These are phyloP conservation scores for Quercus wislizeni DNA, from an alignment of 306 rosid species.

Conservation along the genomic window DNA sequence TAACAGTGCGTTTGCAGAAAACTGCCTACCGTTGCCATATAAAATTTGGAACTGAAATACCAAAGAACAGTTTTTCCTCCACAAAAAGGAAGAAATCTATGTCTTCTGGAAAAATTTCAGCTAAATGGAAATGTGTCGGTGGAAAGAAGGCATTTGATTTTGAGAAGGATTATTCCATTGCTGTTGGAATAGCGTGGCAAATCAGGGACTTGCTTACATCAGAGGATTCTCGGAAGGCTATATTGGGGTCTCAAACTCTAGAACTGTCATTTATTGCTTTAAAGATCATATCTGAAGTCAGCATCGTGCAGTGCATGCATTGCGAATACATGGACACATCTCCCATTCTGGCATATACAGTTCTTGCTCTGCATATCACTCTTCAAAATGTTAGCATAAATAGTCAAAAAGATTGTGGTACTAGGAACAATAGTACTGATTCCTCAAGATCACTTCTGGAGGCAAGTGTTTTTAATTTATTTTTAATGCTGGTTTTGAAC, in stretches of 20 bases:
- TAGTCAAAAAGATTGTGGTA: conserved; percentile 21
- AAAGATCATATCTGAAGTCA: conserved; percentile 67
- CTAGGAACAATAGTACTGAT: conserved; percentile 30
- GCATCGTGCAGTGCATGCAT: conserved; percentile 59
- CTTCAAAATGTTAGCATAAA: conserved; percentile 43
- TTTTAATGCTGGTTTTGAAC: conserved; percentile 7
- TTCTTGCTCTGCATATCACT: conserved; percentile 67
- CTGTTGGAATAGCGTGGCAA: conserved; percentile 88
- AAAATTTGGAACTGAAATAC: conserved; percentile 63
- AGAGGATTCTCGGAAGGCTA: conserved; percentile 49
- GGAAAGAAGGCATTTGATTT: conserved; percentile 47
- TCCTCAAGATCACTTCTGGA: conserved; percentile 45
- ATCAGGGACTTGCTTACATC: conserved; percentile 64
- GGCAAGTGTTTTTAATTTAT: conserved; percentile 43
- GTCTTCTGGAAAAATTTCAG: conserved; percentile 46
- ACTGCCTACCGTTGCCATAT: conserved; percentile 76
- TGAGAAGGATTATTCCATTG: conserved; percentile 76
- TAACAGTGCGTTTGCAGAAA: conserved; percentile 63
- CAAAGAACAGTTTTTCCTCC: conserved; percentile 40
- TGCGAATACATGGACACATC: conserved; percentile 53
- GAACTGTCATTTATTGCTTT: conserved; percentile 53
- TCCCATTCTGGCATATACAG: conserved; percentile 71
- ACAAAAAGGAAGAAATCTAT: conserved; percentile 46
- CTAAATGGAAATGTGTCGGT: conserved; percentile 41
- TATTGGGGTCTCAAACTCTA: conserved; percentile 53